Conservation (phyloP, 371 early-diverging fungal genomes). For the Globomyces sp. region DNA sequence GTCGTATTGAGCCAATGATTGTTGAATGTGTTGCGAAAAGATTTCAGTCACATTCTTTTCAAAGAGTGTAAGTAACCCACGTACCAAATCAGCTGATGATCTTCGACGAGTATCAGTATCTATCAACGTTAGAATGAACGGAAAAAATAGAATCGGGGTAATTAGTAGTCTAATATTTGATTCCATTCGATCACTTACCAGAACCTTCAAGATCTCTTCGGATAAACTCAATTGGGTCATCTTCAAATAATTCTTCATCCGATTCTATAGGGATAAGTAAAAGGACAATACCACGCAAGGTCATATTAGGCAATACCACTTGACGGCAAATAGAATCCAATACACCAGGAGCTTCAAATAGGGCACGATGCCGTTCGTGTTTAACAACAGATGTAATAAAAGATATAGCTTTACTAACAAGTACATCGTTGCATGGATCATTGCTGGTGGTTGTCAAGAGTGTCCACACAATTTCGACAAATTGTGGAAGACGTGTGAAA, state of each 20-base stretch:
- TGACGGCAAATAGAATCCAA: conserved; percentile 82
- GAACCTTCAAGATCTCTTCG: conserved; percentile 92
- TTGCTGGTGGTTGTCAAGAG: conserved; percentile 69
- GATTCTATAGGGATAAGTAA: conserved; percentile 45
- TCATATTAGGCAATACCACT: conserved; percentile 91
- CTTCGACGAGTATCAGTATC: conserved; percentile 81
- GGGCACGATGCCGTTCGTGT: conserved; percentile 61
- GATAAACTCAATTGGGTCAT: conserved; percentile 93
- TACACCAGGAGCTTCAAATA: conserved; percentile 69
- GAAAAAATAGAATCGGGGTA: neutral
- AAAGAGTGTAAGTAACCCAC: conserved; percentile 86
- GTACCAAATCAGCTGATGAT: conserved; percentile 88
- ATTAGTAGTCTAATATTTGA: conserved; percentile 9
- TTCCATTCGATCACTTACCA: conserved; percentile 39
- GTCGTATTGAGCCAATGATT: conserved; percentile 71
- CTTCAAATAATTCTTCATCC: conserved; percentile 95
- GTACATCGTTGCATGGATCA: conserved; percentile 77
- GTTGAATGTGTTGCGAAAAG: conserved; percentile 70
- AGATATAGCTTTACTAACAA: conserved; percentile 84
- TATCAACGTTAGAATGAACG: no score
- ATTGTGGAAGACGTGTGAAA: conserved; percentile 70
- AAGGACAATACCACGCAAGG: conserved; percentile 61
- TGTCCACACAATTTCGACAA: conserved; percentile 83
- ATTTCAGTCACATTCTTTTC: conserved; percentile 78
- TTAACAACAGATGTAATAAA: conserved; percentile 88